A percentile compares a stretch with the other conserved stretches of the same genome.
Conservation (phyloP, 139 green algal genomes). For the Tetradesmus obliquus region DNA sequence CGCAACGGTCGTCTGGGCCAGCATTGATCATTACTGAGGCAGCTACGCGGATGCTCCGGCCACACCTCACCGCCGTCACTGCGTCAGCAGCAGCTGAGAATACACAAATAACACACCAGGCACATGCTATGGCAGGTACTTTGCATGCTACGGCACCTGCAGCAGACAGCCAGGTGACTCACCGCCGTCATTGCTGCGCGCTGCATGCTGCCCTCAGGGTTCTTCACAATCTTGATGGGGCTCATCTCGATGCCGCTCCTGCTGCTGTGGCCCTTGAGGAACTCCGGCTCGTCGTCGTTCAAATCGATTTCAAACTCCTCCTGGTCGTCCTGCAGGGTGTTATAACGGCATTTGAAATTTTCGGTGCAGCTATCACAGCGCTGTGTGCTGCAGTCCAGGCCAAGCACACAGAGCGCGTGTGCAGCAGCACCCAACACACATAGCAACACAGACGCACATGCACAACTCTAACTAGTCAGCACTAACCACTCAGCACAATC, state of each 20-base stretch:
- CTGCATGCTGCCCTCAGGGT: constrained; percentile 97
- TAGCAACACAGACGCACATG: too few species aligned
- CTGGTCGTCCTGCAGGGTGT: constrained; percentile 61
- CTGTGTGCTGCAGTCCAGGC: too few species aligned
- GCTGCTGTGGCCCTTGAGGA: constrained; percentile 76
- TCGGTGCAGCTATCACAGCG: background rate
- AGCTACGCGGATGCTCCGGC: too few species aligned
- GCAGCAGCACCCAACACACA: too few species aligned
- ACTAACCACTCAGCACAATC: too few species aligned
- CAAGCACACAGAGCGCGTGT: too few species aligned
- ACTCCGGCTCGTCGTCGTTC: constrained; percentile 96
- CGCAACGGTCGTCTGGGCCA: too few species aligned
- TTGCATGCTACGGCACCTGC: background rate
- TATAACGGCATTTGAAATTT: background rate
- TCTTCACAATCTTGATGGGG: constrained; percentile 99
- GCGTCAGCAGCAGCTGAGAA: too few species aligned
- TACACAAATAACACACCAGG: background rate
- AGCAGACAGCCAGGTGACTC: background rate
- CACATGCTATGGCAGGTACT: background rate
- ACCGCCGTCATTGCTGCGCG: constrained; percentile 95
- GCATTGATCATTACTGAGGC: too few species aligned
- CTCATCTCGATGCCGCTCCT: constrained; percentile 80
- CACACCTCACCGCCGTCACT: too few species aligned
- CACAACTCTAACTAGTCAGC: too few species aligned
- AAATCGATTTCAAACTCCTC: constrained; percentile 99